Percentiles rank a stretch among this genome's conserved stretches.
phyloP scores from a whole-genome alignment of 2,329 filamentous ascomycete species.

The Aspergillus hortae region DNA sequence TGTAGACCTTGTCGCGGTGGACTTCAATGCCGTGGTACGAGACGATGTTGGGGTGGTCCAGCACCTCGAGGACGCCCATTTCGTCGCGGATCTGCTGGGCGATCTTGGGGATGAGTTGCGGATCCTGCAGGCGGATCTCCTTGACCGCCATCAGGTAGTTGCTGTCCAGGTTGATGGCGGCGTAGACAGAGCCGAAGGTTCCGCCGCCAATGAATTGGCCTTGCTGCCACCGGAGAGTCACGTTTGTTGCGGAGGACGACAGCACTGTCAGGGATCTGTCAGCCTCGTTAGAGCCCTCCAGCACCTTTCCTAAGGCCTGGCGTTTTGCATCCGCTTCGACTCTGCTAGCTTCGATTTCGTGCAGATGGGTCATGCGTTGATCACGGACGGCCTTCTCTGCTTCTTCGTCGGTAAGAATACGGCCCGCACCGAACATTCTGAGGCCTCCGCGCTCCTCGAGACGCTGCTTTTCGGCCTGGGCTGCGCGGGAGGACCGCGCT shows the following conservation, averaged over 20 bases:
- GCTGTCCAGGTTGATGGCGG: conserved; percentile 93
- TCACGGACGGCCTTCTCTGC: conserved; percentile 70
- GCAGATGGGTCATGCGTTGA: conserved; percentile 69
- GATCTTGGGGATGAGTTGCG: conserved; percentile 90
- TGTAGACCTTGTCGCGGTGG: conserved; percentile 98
- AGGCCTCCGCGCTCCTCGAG: conserved; percentile 77
- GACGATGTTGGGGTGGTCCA: conserved; percentile 97
- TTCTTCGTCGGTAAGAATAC: conserved; percentile 76
- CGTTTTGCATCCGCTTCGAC: conserved; percentile 79
- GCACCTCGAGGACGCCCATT: conserved; percentile 91
- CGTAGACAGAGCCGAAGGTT: conserved; percentile 96
- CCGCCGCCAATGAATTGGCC: conserved; percentile 97
- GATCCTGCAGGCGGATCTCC: conserved; percentile 94
- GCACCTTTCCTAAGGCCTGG: conserved; percentile 80
- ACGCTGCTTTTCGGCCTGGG: conserved; percentile 87
- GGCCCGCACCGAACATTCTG: conserved; percentile 73
- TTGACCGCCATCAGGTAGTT: conserved; percentile 98
- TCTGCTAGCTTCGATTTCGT: conserved; percentile 72
- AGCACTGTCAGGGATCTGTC: conserved; percentile 92
- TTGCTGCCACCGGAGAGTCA: conserved; percentile 96
- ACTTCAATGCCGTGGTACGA: conserved; percentile 98
- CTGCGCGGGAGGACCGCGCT: conserved; percentile 85
- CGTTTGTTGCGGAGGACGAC: conserved; percentile 89
- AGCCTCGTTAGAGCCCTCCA: conserved; percentile 93
- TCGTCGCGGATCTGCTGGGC: conserved; percentile 93